Base-by-base conservation (phyloP, 1,284 basidiomycete genomes). In the Pseudozyma tsukubaensis region DNA sequence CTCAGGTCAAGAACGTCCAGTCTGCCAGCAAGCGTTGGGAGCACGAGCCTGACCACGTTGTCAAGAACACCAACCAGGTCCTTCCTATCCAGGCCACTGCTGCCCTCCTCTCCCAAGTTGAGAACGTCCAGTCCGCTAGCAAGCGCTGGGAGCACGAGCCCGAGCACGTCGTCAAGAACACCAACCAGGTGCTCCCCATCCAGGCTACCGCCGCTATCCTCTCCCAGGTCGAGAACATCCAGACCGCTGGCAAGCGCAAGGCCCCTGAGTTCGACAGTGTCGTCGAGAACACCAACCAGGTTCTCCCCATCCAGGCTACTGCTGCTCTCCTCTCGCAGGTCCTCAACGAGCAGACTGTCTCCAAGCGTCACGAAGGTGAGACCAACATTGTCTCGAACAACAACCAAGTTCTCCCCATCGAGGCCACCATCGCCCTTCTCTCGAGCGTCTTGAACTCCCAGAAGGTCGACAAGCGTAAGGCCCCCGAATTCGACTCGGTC, bases 21-120 rank as follows among this genome's bases (percentile, higher is more conserved):
- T 21, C 19, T 11, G 50, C 52, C 36, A 4, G 10, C 48, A 43
- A 43, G 37, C 55, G 56, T 29, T 35, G 45, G 44, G 44, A 43
- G 9, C 45, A 45, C 36, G 55, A 60, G 50, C 54, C 54, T 49
- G 43, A 60, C 64, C 18, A 7, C 36, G 29, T 59, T 16, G 49
- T 65, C 34, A 16, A 57, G 13, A 57, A 56, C 59, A 34, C 55
- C 50, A 60, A 57, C 58, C 58, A 68, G 53, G 58, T 68, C 14
- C 37, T 68, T 19, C 65, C 62, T 19, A 43, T 65, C 42, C 52
- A 71, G 56, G 69, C 55, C 16, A 72, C 69, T 37, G 16, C 51
- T 18, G 63, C 69, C 19, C 48, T 49, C 19, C 63, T 72, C 48
- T 72, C 69, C 5, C 47, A 50, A 12, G 69, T 72, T 18, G 34